A percentile compares a stretch with the other conserved stretches of the same genome.
These are phyloP conservation scores for Trichopus zeylanicus DNA, from an alignment of 116 monocot species.

Conservation along the genomic window DNA sequence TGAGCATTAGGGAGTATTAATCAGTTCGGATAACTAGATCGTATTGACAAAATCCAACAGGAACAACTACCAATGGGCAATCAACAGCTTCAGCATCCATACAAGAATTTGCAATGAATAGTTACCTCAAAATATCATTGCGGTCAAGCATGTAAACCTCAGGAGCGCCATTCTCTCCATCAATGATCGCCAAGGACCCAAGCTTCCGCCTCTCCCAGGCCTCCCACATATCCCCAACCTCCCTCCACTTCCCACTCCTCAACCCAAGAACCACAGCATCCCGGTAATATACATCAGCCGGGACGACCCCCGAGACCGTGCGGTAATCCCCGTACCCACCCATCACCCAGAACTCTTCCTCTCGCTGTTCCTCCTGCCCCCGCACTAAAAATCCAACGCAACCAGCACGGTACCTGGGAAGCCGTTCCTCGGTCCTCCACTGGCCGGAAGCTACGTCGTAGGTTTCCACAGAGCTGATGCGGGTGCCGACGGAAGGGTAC, in stretches of 20 bases:
- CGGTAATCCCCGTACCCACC: constrained; percentile 70
- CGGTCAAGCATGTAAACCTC: constrained; percentile 70
- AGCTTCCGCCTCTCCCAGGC: constrained; percentile 65
- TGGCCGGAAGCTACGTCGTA: not conserved
- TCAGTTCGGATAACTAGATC: too few relatives aligned
- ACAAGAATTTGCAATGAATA: too few relatives aligned
- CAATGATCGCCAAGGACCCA: constrained; percentile 45
- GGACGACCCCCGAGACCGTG: constrained; percentile 56
- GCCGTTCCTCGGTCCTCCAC: constrained; percentile 9
- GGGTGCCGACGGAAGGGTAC: constrained; percentile 22
- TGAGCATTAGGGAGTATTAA: too few relatives aligned
- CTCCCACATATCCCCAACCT: constrained; percentile 75
- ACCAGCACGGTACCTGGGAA: constrained; percentile 27
- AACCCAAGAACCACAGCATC: constrained; percentile 68
- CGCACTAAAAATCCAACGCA: constrained; percentile 25
- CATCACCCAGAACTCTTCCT: constrained; percentile 82
- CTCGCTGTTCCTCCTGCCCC: constrained; percentile 18
- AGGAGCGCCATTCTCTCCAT: constrained; percentile 29
- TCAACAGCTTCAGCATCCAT: too few relatives aligned
- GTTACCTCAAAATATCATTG: constrained; percentile 61
- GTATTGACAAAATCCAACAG: too few relatives aligned
- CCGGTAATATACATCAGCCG: constrained; percentile 54
- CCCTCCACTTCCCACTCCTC: constrained; percentile 67
- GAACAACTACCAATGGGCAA: too few relatives aligned
- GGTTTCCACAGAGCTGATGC: constrained; percentile 20